phyloP scores from a whole-genome alignment of 192 early-diverging fungal genomes.

The Podila epicladia region DNA sequence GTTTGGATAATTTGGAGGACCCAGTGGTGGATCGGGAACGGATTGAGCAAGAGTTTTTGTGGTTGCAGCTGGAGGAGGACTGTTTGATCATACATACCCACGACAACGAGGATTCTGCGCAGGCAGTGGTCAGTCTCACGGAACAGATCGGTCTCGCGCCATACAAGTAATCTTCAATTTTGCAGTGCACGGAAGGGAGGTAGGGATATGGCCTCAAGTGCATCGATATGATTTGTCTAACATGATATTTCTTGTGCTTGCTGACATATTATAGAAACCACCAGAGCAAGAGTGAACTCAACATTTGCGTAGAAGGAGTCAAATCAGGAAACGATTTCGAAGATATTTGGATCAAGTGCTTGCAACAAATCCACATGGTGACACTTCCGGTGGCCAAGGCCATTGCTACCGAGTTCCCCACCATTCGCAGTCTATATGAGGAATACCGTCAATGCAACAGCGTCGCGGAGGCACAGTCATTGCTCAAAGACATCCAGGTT shows the following conservation, averaged over 20 bases:
- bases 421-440: constrained; percentile 45
- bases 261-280: not conserved
- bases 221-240: not conserved
- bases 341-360: constrained; percentile 53
- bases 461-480: constrained; percentile 17
- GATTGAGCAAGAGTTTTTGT: constrained; percentile 38
- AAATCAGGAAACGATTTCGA: constrained; percentile 32
- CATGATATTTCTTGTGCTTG: not conserved
- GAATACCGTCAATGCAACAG: constrained; percentile 25
- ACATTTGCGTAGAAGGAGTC: constrained; percentile 32
- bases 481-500: constrained; percentile 56
- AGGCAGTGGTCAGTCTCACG: constrained; percentile 40
- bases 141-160: constrained; percentile 42
- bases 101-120: constrained; percentile 49
- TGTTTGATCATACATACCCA: constrained; percentile 45
- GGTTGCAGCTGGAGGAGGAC: constrained; percentile 48
- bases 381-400: constrained; percentile 48
- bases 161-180: constrained; percentile 45
- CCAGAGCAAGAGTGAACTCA: constrained; percentile 10
- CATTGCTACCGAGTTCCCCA: constrained; percentile 51
- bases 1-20: not conserved
- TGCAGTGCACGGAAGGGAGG: not conserved
- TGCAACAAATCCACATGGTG: constrained; percentile 57
- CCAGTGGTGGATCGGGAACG: constrained; percentile 9
- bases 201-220: not conserved